Conservation (phyloP, 345 rosid species). For the Euphorbia tirucalli region DNA sequence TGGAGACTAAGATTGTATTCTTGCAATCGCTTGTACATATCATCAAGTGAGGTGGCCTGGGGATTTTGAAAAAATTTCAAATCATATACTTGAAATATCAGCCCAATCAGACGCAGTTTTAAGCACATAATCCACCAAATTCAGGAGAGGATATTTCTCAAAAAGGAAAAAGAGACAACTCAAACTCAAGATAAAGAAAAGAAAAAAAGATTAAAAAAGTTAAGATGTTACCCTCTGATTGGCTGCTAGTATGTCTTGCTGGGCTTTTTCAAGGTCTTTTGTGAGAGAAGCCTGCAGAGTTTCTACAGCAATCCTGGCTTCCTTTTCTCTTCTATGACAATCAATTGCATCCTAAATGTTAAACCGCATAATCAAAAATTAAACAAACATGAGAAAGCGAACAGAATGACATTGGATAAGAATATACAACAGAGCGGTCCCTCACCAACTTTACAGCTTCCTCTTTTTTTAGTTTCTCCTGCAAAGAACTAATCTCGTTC, state of each 20-base stretch:
- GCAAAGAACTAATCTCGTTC: conserved; percentile 44
- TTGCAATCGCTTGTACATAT: conserved; percentile 69
- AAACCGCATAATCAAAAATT: conserved; percentile 8
- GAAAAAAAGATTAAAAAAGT: not conserved
- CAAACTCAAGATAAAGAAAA: not conserved
- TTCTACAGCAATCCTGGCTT: conserved; percentile 61
- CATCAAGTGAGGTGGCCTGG: conserved; percentile 65
- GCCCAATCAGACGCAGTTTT: not conserved
- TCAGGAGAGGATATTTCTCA: not conserved
- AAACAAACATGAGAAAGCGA: not conserved
- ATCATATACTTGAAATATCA: not conserved
- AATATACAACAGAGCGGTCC: not conserved
- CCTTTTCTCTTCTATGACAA: conserved; percentile 54
- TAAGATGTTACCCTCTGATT: conserved; percentile 55
- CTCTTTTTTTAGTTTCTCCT: conserved; percentile 55
- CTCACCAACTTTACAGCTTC: conserved; percentile 68
- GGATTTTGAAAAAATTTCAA: conserved; percentile 17
- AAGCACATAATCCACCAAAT: not conserved
- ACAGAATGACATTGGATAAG: not conserved
- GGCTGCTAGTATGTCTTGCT: conserved; percentile 61
- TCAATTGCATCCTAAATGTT: conserved; percentile 61
- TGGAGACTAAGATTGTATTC: conserved; percentile 83
- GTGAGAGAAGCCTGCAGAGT: conserved; percentile 53
- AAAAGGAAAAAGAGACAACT: not conserved
- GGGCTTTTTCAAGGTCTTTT: conserved; percentile 62